Conservation (phyloP, 164 flowering plant species). For the Vitis labrusca region DNA sequence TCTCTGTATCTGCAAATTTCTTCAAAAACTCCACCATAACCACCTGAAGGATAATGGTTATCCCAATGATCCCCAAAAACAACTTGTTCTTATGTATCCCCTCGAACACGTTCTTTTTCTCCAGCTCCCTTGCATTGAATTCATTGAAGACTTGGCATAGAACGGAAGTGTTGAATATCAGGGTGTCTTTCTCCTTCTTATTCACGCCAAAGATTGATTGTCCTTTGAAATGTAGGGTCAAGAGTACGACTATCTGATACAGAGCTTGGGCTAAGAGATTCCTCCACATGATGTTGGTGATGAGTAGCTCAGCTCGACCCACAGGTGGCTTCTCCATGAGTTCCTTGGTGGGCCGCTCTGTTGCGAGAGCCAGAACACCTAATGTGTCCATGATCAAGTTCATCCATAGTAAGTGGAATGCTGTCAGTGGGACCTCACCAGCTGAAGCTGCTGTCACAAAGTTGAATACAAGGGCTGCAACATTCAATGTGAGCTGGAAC, state of each 20-base stretch:
- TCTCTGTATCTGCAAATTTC: constrained; percentile 53
- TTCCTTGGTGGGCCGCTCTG: constrained; percentile 55
- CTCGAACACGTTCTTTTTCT: constrained; percentile 44
- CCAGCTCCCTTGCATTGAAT: constrained; percentile 49
- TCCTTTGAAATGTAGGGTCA: constrained; percentile 48
- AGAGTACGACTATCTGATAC: constrained; percentile 45
- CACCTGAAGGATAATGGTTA: constrained; percentile 45
- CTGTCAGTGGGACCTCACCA: constrained; percentile 58
- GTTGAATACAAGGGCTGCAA: constrained; percentile 60
- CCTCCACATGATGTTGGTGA: constrained; percentile 73
- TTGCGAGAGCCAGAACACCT: constrained; percentile 63
- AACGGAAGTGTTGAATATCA: constrained; percentile 56
- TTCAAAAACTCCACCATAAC: constrained; percentile 52
- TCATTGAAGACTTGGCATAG: constrained; percentile 63
- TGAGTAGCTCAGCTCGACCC: constrained; percentile 52
- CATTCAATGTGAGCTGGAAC: constrained; percentile 68
- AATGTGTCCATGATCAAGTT: constrained; percentile 74
- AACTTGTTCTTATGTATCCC: constrained; percentile 41
- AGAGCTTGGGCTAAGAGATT: constrained; percentile 54
- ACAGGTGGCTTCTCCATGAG: constrained; percentile 56
- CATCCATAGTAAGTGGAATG: constrained; percentile 71
- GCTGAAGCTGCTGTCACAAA: constrained; percentile 59
- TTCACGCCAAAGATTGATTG: constrained; percentile 36
- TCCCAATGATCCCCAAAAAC: constrained; percentile 43
- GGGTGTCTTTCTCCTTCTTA: constrained; percentile 38